Base-by-base conservation (phyloP, 2,329 filamentous ascomycete genomes). In the Nemania serpens region DNA sequence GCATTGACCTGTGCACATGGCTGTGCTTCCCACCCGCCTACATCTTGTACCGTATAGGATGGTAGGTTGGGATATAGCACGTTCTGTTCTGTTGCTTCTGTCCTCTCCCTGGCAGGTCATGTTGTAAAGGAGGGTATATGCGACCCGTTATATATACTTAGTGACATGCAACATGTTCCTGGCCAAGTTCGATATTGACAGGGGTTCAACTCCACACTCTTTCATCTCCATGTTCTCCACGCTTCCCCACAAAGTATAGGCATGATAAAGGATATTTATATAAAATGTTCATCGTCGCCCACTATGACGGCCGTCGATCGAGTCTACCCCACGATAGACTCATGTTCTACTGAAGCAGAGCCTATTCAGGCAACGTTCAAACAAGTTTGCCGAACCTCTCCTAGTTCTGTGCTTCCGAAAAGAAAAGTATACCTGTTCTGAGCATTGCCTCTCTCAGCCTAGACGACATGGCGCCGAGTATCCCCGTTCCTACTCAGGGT, bases 401-500 rank as follows among this genome's bases (percentile, higher is more conserved):
- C 48, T 20, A 50, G 60, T 41, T 39, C 60, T 34, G 55, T 61
- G 33, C 43, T 42, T 52, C n/a, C 25, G 41, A 25, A 52, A n/a
- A 49, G 4, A 39, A 12, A 13, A 10, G 36, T 52, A 52, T 43
- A 58, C 46, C 13, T 52, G n/a, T 45, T 51, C 33, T 33, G 37
- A 46, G 11, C 33, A 29, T 56, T 55, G 57, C 37, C 41, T 37
- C 4, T 61, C 48, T 34, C 54, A 48, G 63, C 42, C 56, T 63
- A 66, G 1, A 49, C 59, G 71, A 45, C 64, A 78, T 80, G 77
- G 76, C 78, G 25, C 81, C 81, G 43, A 76, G 79, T 55, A 79
- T 79, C 66, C 74, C 79, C 15, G 75, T 80, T 69, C 76, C 80
- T 61, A 77, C 79, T 25, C 79, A 81, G 70, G 80, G 78, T 69